Percentiles rank a stretch among this genome's conserved stretches.
Evolutionary conservation across 768 basidiomycete species (phyloP).

Genomic region (Exsudoporus frostii): DNA sequence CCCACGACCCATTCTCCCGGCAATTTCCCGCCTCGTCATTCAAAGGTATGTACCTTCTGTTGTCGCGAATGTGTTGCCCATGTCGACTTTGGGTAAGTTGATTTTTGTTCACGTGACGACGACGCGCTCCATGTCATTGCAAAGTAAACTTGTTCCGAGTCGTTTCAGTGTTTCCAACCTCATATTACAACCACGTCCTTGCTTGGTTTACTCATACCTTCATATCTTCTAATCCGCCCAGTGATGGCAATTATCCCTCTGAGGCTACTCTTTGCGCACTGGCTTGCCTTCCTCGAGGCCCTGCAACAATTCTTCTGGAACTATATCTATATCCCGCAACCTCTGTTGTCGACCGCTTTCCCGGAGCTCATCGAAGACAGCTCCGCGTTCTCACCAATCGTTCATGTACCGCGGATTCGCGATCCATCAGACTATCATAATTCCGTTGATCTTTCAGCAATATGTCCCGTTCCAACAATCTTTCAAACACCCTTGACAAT

Average conservation of each 20-base stretch:
- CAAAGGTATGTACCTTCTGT: no score
- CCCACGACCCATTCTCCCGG: background rate
- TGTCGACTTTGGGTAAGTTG: conserved; percentile 2
- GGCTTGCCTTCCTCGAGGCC: conserved; percentile 10
- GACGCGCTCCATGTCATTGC: conserved; percentile 3
- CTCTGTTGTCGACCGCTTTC: conserved; percentile 8
- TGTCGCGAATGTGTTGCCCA: no score
- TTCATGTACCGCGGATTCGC: background rate
- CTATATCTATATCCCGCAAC: conserved; percentile 4
- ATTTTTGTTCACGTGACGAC: conserved; percentile 21
- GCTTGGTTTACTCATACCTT: background rate
- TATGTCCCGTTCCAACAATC: conserved; percentile 4
- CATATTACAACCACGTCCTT: background rate
- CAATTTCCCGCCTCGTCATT: background rate
- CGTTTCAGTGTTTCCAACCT: background rate
- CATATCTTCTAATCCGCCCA: background rate
- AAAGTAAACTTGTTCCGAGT: no score
- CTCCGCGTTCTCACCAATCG: background rate
- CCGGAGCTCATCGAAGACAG: conserved; percentile 3
- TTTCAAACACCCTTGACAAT: background rate
- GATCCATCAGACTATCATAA: background rate
- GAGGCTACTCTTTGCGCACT: conserved; percentile 11
- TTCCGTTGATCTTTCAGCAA: background rate
- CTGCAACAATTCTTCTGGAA: conserved; percentile 9
- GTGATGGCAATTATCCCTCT: conserved; percentile 3